phyloP scores from a whole-genome alignment of 2,329 filamentous ascomycete species.

The Colletotrichum eleusines region DNA sequence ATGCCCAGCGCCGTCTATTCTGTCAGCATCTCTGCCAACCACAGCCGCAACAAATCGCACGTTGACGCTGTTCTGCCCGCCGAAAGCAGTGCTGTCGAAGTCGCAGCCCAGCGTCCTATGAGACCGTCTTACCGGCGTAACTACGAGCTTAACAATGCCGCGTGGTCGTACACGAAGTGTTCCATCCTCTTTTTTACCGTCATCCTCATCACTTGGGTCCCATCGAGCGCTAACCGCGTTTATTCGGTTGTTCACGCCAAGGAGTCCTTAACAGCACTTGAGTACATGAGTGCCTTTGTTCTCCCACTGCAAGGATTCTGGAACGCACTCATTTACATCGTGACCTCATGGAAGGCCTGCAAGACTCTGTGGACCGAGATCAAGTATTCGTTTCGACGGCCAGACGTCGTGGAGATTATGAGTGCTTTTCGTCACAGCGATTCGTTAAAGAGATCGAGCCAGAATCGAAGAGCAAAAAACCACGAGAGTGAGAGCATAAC shows the following conservation, averaged over 20 bases:
- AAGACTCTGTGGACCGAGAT: conserved; percentile 59
- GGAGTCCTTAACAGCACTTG: conserved; percentile 67
- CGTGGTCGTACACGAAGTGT: conserved; percentile 78
- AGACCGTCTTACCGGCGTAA: conserved; percentile 53
- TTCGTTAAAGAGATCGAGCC: conserved; percentile 50
- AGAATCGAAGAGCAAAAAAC: conserved; percentile 46
- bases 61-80: conserved; percentile 48
- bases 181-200: conserved; percentile 79
- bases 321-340: conserved; percentile 83
- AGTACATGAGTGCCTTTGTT: conserved; percentile 79
- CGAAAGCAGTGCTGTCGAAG: conserved; percentile 43
- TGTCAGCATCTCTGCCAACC: conserved; percentile 58
- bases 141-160: conserved; percentile 70
- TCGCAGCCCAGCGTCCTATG: conserved; percentile 44
- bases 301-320: conserved; percentile 87
- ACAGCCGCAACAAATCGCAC: conserved; percentile 43
- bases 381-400: conserved; percentile 45
- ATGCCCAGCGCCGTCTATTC: conserved; percentile 51
- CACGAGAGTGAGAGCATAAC: conserved; percentile 65
- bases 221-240: conserved; percentile 81
- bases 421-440: conserved; percentile 46
- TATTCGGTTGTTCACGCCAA: conserved; percentile 73
- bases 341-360: conserved; percentile 76
- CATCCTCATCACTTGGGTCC: conserved; percentile 80
- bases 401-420: conserved; percentile 52